Conservation (phyloP, 2,329 filamentous ascomycete species). For the Epichloe elymi region DNA sequence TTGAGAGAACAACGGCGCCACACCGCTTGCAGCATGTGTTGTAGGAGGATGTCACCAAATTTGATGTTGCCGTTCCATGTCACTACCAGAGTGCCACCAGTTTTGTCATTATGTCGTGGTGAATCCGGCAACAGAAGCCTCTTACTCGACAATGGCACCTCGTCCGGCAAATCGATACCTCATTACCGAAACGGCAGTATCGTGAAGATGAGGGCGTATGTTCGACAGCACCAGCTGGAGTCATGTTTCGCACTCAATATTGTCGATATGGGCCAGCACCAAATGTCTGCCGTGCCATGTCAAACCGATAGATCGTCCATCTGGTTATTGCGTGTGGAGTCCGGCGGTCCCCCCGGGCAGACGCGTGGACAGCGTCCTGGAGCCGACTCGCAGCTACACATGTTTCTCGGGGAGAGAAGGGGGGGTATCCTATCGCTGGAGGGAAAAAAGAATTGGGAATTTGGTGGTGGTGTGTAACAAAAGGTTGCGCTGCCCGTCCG, state of each 20-base stretch:
- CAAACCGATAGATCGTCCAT: no score
- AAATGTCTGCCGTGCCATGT: no score
- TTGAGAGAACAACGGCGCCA: background rate
- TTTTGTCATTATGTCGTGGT: background rate
- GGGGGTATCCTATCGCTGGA: conserved; percentile 1
- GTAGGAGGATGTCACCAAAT: background rate
- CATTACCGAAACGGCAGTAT: no score
- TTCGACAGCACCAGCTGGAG: no score
- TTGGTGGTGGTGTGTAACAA: background rate
- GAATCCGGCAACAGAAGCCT: background rate
- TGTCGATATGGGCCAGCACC: no score
- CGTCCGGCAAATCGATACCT: no score
- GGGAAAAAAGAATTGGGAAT: background rate
- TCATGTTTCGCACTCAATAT: no score
- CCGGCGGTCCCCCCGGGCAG: no score
- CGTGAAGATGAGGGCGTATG: no score
- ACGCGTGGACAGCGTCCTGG: background rate
- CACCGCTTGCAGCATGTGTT: background rate
- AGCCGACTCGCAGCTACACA: background rate
- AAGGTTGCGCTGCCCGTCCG: background rate
- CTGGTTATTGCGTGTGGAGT: no score
- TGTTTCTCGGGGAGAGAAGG: background rate
- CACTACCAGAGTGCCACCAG: background rate
- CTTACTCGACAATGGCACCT: no score
- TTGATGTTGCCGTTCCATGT: background rate